These are phyloP conservation scores for Panicum miliaceum DNA, from an alignment of 176 grass and related monocot species.

Conservation along the genomic window DNA sequence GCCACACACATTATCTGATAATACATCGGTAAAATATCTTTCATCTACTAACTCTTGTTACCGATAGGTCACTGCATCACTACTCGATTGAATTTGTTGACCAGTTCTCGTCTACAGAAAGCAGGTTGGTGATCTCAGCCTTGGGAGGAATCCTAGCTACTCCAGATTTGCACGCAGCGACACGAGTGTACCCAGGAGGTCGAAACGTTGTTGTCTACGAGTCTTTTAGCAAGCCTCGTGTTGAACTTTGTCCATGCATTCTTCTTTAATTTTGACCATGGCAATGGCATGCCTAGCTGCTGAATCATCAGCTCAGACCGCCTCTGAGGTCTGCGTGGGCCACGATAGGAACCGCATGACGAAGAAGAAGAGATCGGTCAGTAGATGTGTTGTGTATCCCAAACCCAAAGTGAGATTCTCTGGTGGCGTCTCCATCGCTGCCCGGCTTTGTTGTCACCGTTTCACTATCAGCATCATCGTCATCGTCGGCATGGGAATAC, in stretches of 20 bases:
- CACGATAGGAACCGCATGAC: no score
- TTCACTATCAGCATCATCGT: neutral
- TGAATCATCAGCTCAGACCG: neutral
- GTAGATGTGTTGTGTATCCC: neutral
- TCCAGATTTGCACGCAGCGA: neutral
- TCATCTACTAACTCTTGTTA: no score
- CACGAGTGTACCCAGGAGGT: neutral
- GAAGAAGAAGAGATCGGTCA: no score
- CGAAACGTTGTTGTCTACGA: neutral
- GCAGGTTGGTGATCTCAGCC: neutral
- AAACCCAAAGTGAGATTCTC: no score
- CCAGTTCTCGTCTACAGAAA: neutral
- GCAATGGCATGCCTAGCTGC: neutral
- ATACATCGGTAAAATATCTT: no score
- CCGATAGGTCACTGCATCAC: neutral
- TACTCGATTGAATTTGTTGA: neutral
- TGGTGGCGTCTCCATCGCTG: neutral
- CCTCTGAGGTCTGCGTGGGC: neutral
- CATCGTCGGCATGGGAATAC: neutral
- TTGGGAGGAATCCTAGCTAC: neutral
- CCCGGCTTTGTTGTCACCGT: neutral
- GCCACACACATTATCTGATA: no score
- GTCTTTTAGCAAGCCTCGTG: neutral
- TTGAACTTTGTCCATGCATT: neutral
- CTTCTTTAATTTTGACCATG: conserved; percentile 3